Evolutionary conservation across 768 basidiomycete species (phyloP).

Genomic region (Phlegmacium glaucopus): DNA sequence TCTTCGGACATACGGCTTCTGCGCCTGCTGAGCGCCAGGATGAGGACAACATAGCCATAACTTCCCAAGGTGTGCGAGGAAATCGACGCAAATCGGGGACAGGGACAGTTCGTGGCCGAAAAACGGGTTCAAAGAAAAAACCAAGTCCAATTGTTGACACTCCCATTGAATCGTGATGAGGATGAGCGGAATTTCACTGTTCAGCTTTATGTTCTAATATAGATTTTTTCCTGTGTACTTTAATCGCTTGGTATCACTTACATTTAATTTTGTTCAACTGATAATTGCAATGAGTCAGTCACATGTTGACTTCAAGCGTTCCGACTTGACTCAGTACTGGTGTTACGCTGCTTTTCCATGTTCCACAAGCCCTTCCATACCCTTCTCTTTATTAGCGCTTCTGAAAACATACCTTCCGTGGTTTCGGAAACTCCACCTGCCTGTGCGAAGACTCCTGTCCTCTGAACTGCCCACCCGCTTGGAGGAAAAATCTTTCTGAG

Average conservation of each 20-base stretch:
- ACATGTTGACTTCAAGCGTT: not conserved
- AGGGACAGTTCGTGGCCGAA: slow-evolving; percentile 36
- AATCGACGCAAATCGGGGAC: slow-evolving; percentile 40
- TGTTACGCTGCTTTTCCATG: not conserved
- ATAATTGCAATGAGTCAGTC: too few relatives aligned
- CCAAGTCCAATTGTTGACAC: slow-evolving; percentile 3
- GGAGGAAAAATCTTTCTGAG: too few relatives aligned
- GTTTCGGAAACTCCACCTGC: not conserved
- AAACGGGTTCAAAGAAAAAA: slow-evolving; percentile 38
- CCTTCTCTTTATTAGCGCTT: not conserved
- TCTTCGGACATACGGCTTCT: slow-evolving; percentile 61
- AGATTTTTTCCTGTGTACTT: not conserved
- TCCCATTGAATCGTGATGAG: slow-evolving; percentile 9
- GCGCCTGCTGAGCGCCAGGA: slow-evolving; percentile 30
- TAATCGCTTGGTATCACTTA: not conserved
- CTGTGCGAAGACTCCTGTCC: not conserved
- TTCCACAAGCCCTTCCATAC: not conserved
- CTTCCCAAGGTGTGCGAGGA: slow-evolving; percentile 31
- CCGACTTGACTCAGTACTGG: not conserved
- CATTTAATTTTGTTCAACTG: not conserved
- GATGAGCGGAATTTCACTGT: not conserved
- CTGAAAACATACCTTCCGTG: not conserved
- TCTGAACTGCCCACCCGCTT: too few relatives aligned
- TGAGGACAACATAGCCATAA: slow-evolving; percentile 34
- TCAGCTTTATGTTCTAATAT: not conserved